Percentiles rank a stretch among this genome's conserved stretches.
Evolutionary conservation across 1,139 yeast genomes (phyloP).

Genomic region (Yamadazyma sp.): DNA sequence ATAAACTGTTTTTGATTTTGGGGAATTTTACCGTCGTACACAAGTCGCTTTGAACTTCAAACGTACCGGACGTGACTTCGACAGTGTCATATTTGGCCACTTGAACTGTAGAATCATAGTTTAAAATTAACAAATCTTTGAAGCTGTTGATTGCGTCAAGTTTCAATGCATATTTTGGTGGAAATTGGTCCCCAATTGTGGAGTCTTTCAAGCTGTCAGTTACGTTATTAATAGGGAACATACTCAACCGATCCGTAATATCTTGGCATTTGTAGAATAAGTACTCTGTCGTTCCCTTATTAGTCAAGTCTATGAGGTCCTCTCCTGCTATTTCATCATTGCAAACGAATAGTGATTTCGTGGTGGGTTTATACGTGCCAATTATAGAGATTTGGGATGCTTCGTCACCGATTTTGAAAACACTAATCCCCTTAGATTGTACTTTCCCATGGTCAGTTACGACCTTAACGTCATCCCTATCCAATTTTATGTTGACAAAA

Average conservation of each 20-base stretch:
- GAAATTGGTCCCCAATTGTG: conserved; percentile 45
- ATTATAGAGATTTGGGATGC: not conserved
- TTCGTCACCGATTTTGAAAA: not conserved
- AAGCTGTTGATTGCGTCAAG: conserved; percentile 4
- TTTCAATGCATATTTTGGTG: conserved; percentile 43
- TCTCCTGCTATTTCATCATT: conserved; percentile 4
- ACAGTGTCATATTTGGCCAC: not conserved
- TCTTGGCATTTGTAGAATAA: conserved; percentile 44
- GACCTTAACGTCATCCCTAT: conserved; percentile 1
- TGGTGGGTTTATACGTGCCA: not conserved
- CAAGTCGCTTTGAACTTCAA: conserved; percentile 1
- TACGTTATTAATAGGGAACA: conserved; percentile 37
- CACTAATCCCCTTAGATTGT: not conserved
- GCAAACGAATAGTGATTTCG: conserved; percentile 5
- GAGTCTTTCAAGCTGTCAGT: conserved; percentile 47
- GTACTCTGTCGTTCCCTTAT: conserved; percentile 19
- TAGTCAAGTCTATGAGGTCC: conserved; percentile 21
- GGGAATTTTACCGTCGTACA: conserved; percentile 47
- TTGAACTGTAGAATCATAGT: conserved; percentile 1
- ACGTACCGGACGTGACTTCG: conserved; percentile 2
- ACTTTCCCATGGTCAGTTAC: conserved; percentile 1
- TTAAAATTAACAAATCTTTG: conserved; percentile 4
- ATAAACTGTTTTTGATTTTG: conserved; percentile 61
- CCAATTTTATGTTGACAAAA: conserved; percentile 1
- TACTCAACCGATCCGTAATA: conserved; percentile 15